Base-by-base conservation (phyloP, 495 filamentous ascomycete genomes). In the Aspergillus indologenus region DNA sequence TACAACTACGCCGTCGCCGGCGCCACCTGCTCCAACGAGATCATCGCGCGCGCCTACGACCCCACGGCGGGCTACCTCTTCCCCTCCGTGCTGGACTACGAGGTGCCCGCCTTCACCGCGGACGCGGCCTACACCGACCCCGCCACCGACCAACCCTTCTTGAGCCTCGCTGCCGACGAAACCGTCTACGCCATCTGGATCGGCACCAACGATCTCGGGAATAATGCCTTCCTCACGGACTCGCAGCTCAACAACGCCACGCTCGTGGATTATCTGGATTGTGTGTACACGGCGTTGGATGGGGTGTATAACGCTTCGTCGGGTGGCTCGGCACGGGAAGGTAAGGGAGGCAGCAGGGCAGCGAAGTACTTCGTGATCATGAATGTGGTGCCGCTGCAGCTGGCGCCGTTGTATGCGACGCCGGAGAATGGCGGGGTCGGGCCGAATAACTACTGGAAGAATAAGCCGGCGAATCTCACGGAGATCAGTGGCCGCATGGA, bases 161-260 rank as follows among this genome's bases (percentile, higher is more conserved):
- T 81, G 24, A 69, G 75, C 52, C 76, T 81, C 50, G 75, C 72
- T 0, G 57, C 76, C 18, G 64, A 78, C n/a, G 83, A 84, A 58
- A 87, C 86, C 3, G 85, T 89, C 5, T 91, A 89, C 61, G 74
- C 84, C 0, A 80, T 91, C 40, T 92, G 87, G 88, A 90, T 91
- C 62, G 88, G 89, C 0, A 90, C 87, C 53, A 91, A 91, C 63
- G 89, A 92, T 65, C 74, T 92, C 12, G 87, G 88, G 40, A 76
- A 70, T 54, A 66, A 76, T 47, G 85, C 76, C 22, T 86, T 90
- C 65, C 65, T 91, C 23, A 81, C 80, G 19, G 85, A 89, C 67
- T 77, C 77, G 43, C 83, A 89, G 66, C 66, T 80, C 21, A 55
- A 75, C 0, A 81, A 79, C 1, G 85, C 79, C 45, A 86, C 81